A percentile compares a stretch with the other conserved stretches of the same genome.
Evolutionary conservation across 2,329 filamentous ascomycete genomes (phyloP).

Genomic region (Sarocladium brachiariae): DNA sequence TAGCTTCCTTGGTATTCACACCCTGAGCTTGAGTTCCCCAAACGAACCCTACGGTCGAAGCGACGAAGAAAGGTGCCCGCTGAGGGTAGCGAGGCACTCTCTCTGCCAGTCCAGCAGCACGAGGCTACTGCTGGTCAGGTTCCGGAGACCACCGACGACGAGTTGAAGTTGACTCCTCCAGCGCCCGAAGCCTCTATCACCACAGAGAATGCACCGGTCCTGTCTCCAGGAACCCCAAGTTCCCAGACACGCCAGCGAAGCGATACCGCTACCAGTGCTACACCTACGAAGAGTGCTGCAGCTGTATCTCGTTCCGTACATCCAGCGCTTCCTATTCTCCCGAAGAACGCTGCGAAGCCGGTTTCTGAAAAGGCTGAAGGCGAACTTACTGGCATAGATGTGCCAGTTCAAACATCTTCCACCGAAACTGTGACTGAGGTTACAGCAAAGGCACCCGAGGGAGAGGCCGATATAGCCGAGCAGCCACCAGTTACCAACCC

Average conservation of each 20-base stretch:
- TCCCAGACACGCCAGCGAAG: conserved; percentile 18
- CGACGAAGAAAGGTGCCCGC: conserved; percentile 36
- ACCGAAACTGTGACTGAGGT: conserved; percentile 13
- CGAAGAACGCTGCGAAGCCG: conserved; percentile 29
- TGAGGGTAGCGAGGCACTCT: conserved; percentile 31
- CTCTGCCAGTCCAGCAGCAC: conserved; percentile 34
- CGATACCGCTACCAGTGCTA: not conserved
- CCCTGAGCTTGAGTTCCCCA: conserved; percentile 45
- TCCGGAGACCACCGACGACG: conserved; percentile 1
- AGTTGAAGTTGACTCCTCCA: conserved; percentile 6
- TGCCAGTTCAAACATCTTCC: conserved; percentile 15
- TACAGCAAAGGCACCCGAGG: conserved; percentile 15
- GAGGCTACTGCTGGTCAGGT: conserved; percentile 19
- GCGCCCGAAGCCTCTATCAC: conserved; percentile 9
- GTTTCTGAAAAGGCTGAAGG: not conserved
- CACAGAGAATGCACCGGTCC: conserved; percentile 26
- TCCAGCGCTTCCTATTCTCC: conserved; percentile 40
- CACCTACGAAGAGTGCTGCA: not conserved
- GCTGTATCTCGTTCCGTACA: conserved; percentile 22
- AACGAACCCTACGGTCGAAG: conserved; percentile 27
- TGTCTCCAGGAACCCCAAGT: conserved; percentile 29
- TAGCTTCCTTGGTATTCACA: conserved; percentile 53
- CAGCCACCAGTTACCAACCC: conserved; percentile 16
- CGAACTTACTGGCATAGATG: conserved; percentile 10
- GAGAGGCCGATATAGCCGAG: not conserved